A percentile compares a stretch with the other conserved stretches of the same genome.
Evolutionary conservation across 495 filamentous ascomycete genomes (phyloP).

Genomic region (Rhizodiscina lignyota): DNA sequence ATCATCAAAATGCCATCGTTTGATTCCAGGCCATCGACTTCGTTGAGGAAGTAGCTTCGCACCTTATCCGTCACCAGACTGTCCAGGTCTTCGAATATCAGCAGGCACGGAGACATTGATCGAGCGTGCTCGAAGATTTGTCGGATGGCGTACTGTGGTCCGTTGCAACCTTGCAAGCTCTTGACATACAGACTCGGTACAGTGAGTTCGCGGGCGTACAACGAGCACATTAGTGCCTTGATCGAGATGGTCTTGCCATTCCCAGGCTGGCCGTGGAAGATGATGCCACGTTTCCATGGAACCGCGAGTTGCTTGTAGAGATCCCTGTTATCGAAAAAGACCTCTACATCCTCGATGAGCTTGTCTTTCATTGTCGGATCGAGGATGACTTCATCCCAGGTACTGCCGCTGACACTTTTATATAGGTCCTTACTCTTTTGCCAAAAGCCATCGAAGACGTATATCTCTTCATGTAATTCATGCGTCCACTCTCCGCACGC

Average conservation of each 20-base stretch:
- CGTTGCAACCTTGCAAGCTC: slow-evolving; percentile 14
- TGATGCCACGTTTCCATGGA: slow-evolving; percentile 45
- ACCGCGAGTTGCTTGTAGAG: slow-evolving; percentile 41
- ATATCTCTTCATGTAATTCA: slow-evolving; percentile 38
- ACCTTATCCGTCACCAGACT: slow-evolving; percentile 20
- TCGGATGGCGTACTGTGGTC: slow-evolving; percentile 19
- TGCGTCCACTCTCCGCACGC: neutral
- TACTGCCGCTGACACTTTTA: slow-evolving; percentile 33
- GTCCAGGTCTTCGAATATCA: slow-evolving; percentile 27
- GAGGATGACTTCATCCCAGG: slow-evolving; percentile 52
- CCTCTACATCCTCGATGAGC: slow-evolving; percentile 38
- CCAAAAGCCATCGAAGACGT: slow-evolving; percentile 47
- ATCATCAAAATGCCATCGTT: slow-evolving; percentile 29
- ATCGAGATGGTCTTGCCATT: slow-evolving; percentile 23
- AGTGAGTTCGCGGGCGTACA: slow-evolving; percentile 17
- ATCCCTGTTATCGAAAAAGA: slow-evolving; percentile 38
- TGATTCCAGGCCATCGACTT: slow-evolving; percentile 21
- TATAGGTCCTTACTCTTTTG: slow-evolving; percentile 40
- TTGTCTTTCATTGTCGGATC: slow-evolving; percentile 41
- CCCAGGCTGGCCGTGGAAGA: slow-evolving; percentile 42
- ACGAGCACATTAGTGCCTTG: slow-evolving; percentile 24
- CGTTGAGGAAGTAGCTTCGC: slow-evolving; percentile 24
- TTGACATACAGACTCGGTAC: slow-evolving; percentile 24
- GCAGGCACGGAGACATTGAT: slow-evolving; percentile 22
- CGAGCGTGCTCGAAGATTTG: slow-evolving; percentile 22